Conservation (phyloP, 768 basidiomycete species). For the Leccinum uliginosum region DNA sequence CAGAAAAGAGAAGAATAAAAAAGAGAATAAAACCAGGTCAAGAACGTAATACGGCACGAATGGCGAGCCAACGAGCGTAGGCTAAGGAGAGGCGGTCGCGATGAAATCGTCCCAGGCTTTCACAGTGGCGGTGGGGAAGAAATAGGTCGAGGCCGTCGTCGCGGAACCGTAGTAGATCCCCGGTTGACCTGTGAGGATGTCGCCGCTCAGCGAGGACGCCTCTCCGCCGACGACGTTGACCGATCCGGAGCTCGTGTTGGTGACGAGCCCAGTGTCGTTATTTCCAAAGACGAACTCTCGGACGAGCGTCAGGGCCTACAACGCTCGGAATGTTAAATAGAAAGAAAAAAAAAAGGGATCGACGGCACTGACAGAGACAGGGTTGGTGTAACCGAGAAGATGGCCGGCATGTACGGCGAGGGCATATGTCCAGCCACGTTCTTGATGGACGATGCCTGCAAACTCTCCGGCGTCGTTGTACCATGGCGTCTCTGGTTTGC, state of each 20-base stretch:
- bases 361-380: slow-evolving; percentile 40
- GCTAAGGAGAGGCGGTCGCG: slow-evolving; percentile 31
- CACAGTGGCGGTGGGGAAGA: slow-evolving; percentile 52
- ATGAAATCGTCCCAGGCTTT: slow-evolving; percentile 54
- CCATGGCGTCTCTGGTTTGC: slow-evolving; percentile 67
- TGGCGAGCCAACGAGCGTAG: not conserved
- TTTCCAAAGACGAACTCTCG: slow-evolving; percentile 66
- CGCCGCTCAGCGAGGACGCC: slow-evolving; percentile 38
- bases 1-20: not conserved
- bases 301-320: slow-evolving; percentile 55
- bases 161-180: slow-evolving; percentile 54
- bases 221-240: slow-evolving; percentile 48
- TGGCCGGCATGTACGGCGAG: slow-evolving; percentile 38
- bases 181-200: slow-evolving; percentile 49
- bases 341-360: not conserved
- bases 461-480: slow-evolving; percentile 51
- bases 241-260: slow-evolving; percentile 17
- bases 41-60: not conserved
- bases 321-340: not conserved
- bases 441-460: slow-evolving; percentile 71
- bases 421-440: slow-evolving; percentile 53
- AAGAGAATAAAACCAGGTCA: not conserved
- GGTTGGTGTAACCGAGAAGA: slow-evolving; percentile 35
- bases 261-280: slow-evolving; percentile 57
- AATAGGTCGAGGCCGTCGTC: slow-evolving; percentile 47